These are phyloP conservation scores for Podaxis pistillaris DNA, from an alignment of 768 basidiomycete genomes.

Conservation along the genomic window DNA sequence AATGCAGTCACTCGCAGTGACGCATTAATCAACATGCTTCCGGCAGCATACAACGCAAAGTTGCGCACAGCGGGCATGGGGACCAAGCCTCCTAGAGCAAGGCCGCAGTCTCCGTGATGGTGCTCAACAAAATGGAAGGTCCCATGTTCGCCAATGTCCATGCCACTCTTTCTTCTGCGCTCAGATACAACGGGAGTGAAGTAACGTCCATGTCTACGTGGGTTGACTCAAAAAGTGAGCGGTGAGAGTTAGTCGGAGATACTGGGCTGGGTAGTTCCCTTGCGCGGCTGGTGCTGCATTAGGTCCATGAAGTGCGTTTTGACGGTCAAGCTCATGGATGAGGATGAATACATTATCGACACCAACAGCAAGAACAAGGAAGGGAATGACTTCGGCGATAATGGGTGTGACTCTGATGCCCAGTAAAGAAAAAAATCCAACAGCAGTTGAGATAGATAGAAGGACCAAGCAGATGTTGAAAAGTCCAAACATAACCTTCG, in stretches of 20 bases:
- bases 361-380: conserved; percentile 94
- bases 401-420: conserved; percentile 94
- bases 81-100: conserved; percentile 91
- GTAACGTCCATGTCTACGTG: conserved; percentile 64
- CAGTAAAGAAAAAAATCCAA: conserved; percentile 88
- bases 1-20: conserved; percentile 93
- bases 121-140: conserved; percentile 89
- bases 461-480: conserved; percentile 92
- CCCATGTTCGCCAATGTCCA: conserved; percentile 92
- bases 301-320: conserved; percentile 85
- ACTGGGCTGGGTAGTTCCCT: conserved; percentile 22
- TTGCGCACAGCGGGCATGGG: conserved; percentile 99
- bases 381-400: conserved; percentile 99
- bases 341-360: conserved; percentile 99
- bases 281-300: conserved; percentile 45
- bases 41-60: conserved; percentile 97
- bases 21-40: conserved; percentile 90
- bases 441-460: conserved; percentile 89
- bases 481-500: conserved; percentile 87
- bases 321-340: conserved; percentile 92
- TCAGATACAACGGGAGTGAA: conserved; percentile 64
- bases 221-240: conserved; percentile 58
- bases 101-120: conserved; percentile 87
- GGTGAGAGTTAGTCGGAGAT: conserved; percentile 46
- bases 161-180: conserved; percentile 88